Evolutionary conservation across 805 yeast genomes (phyloP), one percentile per base, ranked within the genome.

Genomic region (Yarrowia sp.): DNA sequence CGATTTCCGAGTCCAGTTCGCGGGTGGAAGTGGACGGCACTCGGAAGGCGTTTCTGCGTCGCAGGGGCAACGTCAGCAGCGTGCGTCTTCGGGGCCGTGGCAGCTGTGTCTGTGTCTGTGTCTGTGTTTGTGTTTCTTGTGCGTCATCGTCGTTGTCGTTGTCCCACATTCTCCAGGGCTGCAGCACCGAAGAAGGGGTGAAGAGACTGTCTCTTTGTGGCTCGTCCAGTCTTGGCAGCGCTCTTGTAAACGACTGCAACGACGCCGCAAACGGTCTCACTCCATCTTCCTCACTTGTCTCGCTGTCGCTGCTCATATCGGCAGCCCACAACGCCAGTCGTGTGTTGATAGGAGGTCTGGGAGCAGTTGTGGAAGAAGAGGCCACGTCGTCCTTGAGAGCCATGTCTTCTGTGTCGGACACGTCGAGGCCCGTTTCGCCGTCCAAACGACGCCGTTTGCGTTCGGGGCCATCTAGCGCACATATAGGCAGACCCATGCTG

Each of bases 401-500:
- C 35, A 54, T 16, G 40, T 38, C 62, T 22, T 40, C 48, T 9
- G 46, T 38, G 36, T 38, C 62, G 28, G 40, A 54, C 7, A 14
- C 36, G 6, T 26, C 36, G 19, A 19, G 33, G 19, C 24, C 32
- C 33, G 59, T 32, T 19, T 21, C 59, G 35, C 36, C 48, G 48
- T 54, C 62, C 46, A 54, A 46, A 11, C 62, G 35, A 10, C 62
- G 46, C 10, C 62, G 46, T 38, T 54, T 54, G 35, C 41, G 48
- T 24, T 54, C 48, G n/a, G 44, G 44, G 9, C 62, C 62, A 28
- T 54, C 62, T 8, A 54, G 14, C 3, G 48, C 62, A 28, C 48
- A 54, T 19, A 54, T 28, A 21, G 62, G 62, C 2, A 54, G 46
- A 16, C 62, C 62, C 62, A 54, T 54, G 36, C 17, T 43, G 48